Conservation (phyloP, 805 yeast species). For the Myxozyma neotropica region DNA sequence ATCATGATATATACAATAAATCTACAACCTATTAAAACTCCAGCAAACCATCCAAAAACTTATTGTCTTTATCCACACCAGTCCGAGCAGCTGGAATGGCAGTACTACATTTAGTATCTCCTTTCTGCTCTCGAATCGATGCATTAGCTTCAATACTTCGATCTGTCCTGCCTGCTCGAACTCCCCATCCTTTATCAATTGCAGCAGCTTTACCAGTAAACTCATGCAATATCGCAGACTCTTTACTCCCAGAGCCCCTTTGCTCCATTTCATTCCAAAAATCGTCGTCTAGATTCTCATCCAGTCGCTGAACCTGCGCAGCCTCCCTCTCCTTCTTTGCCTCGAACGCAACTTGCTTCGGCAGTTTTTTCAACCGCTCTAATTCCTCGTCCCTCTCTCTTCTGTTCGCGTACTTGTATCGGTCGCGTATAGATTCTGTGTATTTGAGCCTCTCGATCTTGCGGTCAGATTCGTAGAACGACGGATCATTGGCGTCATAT, state of each 20-base stretch:
- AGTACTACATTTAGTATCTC: not conserved
- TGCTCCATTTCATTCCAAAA: conserved; percentile 29
- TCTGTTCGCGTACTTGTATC: conserved; percentile 13
- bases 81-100: not conserved
- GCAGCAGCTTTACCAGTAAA: conserved; percentile 1
- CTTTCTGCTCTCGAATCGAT: not conserved
- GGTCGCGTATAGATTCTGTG: conserved; percentile 22
- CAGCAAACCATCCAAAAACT: conserved; percentile 27
- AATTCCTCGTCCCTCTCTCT: conserved; percentile 22
- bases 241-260: not conserved
- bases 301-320: not conserved
- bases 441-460: conserved; percentile 23
- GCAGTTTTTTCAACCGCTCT: conserved; percentile 26
- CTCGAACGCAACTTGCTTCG: conserved; percentile 21
- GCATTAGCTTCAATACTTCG: not conserved
- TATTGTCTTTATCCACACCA: conserved; percentile 11
- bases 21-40: not conserved
- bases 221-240: not conserved
- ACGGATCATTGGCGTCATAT: conserved; percentile 23
- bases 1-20: too few relatives aligned
- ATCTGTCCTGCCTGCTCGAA: not conserved
- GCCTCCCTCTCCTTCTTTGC: conserved; percentile 8
- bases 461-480: conserved; percentile 19
- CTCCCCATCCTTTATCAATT: conserved; percentile 9
- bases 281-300: conserved; percentile 17